Percentiles rank a stretch among this genome's conserved stretches.
phyloP scores from a whole-genome alignment of 306 rosid species.

The Clitoria ternatea region DNA sequence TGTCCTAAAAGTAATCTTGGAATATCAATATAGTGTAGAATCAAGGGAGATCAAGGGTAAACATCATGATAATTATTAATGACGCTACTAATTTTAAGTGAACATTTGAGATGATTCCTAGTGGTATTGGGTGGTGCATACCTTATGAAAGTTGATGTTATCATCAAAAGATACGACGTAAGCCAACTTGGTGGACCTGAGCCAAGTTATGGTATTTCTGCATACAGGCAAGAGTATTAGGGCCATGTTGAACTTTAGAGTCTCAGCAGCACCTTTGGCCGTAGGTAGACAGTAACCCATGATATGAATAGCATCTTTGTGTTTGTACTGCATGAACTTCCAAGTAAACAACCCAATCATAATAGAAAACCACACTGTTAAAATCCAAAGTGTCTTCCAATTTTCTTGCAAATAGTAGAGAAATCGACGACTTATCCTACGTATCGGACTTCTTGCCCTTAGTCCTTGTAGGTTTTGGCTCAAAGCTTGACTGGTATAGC shows the following conservation, averaged over 20 bases:
- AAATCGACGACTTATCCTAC: conserved; percentile 52
- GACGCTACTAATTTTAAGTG: neutral
- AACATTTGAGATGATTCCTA: neutral
- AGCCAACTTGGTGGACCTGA: conserved; percentile 67
- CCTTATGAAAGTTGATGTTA: conserved; percentile 97
- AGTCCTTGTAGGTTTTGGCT: conserved; percentile 93
- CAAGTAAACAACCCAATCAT: conserved; percentile 71
- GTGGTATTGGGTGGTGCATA: conserved; percentile 19
- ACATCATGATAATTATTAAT: neutral
- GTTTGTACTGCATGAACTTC: conserved; percentile 75
- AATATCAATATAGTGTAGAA: neutral
- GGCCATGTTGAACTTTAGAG: conserved; percentile 94
- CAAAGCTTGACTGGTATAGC: conserved; percentile 94
- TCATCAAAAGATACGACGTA: conserved; percentile 75
- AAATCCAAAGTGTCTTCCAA: conserved; percentile 86
- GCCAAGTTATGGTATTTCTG: conserved; percentile 87
- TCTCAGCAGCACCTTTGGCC: conserved; percentile 91
- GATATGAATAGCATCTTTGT: conserved; percentile 39
- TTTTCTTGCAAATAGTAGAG: conserved; percentile 77
- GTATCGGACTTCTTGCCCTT: conserved; percentile 57
- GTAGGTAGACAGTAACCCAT: conserved; percentile 86
- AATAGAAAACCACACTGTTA: conserved; percentile 55
- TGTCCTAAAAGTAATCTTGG: neutral
- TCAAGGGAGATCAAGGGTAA: neutral
- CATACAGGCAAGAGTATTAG: conserved; percentile 80